Conservation (phyloP, 208 protist species). For the Leishmania guyanensis region DNA sequence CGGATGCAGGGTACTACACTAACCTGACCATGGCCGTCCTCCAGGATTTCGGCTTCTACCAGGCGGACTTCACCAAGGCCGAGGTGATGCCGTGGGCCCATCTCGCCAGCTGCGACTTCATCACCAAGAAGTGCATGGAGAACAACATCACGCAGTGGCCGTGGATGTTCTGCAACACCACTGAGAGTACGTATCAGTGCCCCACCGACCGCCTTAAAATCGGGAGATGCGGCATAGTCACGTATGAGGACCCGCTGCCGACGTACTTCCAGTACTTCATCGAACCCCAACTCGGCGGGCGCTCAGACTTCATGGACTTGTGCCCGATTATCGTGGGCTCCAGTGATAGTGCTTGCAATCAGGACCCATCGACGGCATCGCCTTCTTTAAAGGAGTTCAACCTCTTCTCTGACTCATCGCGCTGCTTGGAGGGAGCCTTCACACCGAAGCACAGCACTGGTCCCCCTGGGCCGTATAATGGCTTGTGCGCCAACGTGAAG, state of each 20-base stretch:
- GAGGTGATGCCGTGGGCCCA: constrained; percentile 78
- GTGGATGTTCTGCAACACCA: constrained; percentile 46
- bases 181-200: neutral
- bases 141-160: constrained; percentile 35
- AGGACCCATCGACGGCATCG: neutral
- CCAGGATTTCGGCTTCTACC: constrained; percentile 83
- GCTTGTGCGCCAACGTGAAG: neutral
- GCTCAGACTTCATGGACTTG: neutral
- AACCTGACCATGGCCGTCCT: constrained; percentile 82
- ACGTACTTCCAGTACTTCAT: constrained; percentile 29
- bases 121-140: constrained; percentile 44
- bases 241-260: constrained; percentile 13
- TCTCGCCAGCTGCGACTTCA: constrained; percentile 59
- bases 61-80: constrained; percentile 57
- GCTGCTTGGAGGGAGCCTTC: neutral
- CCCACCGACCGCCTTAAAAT: neutral
- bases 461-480: neutral
- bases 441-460: accelerated
- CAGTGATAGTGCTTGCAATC: neutral
- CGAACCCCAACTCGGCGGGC: constrained; percentile 11
- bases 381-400: neutral
- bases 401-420: neutral
- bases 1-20: constrained; percentile 46
- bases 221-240: too few relatives aligned
- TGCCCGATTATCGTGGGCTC: neutral